Evolutionary conservation across 2,329 filamentous ascomycete genomes (phyloP).

Genomic region (Juglanconis oblonga): DNA sequence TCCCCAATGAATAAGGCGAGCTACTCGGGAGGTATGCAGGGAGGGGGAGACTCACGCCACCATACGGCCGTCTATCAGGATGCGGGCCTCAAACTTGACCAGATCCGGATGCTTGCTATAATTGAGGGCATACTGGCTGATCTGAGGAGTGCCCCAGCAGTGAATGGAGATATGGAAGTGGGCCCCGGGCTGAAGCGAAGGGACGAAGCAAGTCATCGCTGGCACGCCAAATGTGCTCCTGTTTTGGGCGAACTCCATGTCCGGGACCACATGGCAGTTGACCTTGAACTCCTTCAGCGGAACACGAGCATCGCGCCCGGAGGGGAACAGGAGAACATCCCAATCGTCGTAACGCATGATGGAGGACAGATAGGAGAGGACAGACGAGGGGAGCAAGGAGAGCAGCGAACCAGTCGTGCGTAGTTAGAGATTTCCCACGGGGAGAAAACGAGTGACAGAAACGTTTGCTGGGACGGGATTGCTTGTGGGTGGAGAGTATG

Average conservation of each 20-base stretch:
- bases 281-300: conserved; percentile 83
- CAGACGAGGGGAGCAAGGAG: neutral
- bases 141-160: conserved; percentile 62
- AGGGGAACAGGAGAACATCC: conserved; percentile 80
- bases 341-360: conserved; percentile 81
- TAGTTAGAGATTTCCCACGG: neutral
- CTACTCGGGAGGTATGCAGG: too few relatives aligned
- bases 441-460: too few relatives aligned
- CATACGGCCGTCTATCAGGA: conserved; percentile 66
- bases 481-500: neutral
- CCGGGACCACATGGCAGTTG: conserved; percentile 66
- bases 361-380: conserved; percentile 3
- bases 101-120: conserved; percentile 55
- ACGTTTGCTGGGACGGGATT: neutral
- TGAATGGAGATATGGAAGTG: conserved; percentile 74
- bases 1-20: too few relatives aligned
- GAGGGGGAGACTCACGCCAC: conserved; percentile 50
- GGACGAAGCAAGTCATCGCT: conserved; percentile 68
- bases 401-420: neutral
- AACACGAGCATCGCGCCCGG: conserved; percentile 50
- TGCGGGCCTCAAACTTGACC: conserved; percentile 61
- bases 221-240: conserved; percentile 53
- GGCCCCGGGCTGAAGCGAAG: conserved; percentile 55
- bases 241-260: conserved; percentile 50
- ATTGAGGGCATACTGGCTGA: conserved; percentile 55